Evolutionary conservation across 768 basidiomycete genomes (phyloP).

Genomic region (Amanita rubescens): DNA sequence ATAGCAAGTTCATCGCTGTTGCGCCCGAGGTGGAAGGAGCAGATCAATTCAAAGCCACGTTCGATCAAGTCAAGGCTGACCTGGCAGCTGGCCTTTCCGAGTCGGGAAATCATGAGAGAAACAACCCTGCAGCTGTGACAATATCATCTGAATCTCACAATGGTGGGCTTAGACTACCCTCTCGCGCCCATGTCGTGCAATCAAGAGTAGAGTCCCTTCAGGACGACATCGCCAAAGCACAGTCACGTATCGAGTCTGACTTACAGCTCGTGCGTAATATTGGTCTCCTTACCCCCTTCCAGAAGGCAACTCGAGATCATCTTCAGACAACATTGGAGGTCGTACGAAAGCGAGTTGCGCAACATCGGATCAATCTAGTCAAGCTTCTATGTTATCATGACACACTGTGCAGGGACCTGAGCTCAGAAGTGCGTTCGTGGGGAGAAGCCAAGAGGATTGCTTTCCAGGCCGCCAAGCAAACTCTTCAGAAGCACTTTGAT

Average conservation of each 20-base stretch:
- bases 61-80: slow-evolving; percentile 82
- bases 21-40: slow-evolving; percentile 53
- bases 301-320: slow-evolving; percentile 72
- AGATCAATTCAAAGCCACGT: slow-evolving; percentile 72
- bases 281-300: slow-evolving; percentile 82
- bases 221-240: slow-evolving; percentile 41
- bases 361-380: slow-evolving; percentile 64
- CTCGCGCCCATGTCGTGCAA: slow-evolving; percentile 51
- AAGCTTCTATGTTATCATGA: slow-evolving; percentile 70
- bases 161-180: slow-evolving; percentile 29
- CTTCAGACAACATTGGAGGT: slow-evolving; percentile 54
- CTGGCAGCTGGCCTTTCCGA: slow-evolving; percentile 47
- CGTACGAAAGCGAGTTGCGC: slow-evolving; percentile 57
- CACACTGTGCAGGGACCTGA: slow-evolving; percentile 69
- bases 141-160: slow-evolving; percentile 15
- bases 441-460: slow-evolving; percentile 62
- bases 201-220: slow-evolving; percentile 63
- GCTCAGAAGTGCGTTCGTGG: slow-evolving; percentile 61
- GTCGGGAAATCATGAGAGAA: slow-evolving; percentile 11
- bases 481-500: slow-evolving; percentile 38
- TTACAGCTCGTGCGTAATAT: slow-evolving; percentile 76
- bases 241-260: slow-evolving; percentile 56
- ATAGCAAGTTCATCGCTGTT: slow-evolving; percentile 35
- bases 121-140: slow-evolving; percentile 10
- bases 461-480: slow-evolving; percentile 63